These are phyloP conservation scores for Syncephalastrum sp. DNA, from an alignment of 371 early-diverging fungal genomes.

Conservation along the genomic window DNA sequence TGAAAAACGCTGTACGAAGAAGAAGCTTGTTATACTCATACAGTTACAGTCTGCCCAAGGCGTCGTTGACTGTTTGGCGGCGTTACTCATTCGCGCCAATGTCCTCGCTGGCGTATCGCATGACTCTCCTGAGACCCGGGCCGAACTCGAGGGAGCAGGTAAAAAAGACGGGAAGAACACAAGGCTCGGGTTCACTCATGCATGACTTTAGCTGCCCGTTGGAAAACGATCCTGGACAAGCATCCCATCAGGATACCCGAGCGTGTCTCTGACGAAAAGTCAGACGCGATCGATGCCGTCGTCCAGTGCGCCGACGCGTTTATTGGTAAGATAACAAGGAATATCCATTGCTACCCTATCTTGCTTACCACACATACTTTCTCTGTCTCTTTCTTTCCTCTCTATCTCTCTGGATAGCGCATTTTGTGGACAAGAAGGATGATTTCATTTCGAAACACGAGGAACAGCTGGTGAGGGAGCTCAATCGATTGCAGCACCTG, in stretches of 20 bases:
- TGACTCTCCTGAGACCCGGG: too few species aligned
- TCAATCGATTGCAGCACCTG: conserved; percentile 3
- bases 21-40: too few species aligned
- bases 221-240: conserved; percentile 4
- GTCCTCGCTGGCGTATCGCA: too few species aligned
- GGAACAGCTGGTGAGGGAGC: background rate
- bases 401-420: background rate
- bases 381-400: background rate
- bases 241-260: background rate
- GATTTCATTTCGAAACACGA: conserved; percentile 6
- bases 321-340: background rate
- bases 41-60: conserved; percentile 6
- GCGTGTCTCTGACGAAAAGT: conserved; percentile 1
- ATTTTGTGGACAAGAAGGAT: background rate
- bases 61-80: conserved; percentile 1
- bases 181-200: too few species aligned
- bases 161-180: too few species aligned
- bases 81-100: background rate
- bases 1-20: too few species aligned
- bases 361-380: too few species aligned
- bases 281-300: conserved; percentile 6
- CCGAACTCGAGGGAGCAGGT: too few species aligned
- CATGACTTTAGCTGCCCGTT: background rate
- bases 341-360: too few species aligned
- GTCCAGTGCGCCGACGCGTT: conserved; percentile 2